Evolutionary conservation across 164 flowering plant genomes (phyloP), one percentile per base, ranked within the genome.

Genomic region (Sedum album): DNA sequence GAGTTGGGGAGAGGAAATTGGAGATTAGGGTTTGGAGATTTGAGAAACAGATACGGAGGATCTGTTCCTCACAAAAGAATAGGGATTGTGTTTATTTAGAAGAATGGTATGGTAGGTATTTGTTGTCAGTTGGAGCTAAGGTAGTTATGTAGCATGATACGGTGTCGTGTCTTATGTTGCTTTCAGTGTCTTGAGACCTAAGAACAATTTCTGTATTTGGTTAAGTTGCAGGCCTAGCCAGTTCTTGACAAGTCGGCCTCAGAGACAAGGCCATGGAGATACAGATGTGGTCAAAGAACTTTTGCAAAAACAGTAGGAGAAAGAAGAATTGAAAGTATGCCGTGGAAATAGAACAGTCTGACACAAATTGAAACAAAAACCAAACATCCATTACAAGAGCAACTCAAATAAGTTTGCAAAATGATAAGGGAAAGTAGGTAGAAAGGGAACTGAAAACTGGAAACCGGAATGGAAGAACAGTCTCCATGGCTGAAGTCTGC

Each of bases 1-100:
- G 18, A 14, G 28, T 57, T 57, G 33, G 31, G 18, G 20, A 14
- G 62, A 28, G 0, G 31, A 33, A 30, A 57, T 26, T 2, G 62
- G 20, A 20, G 62, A 28, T 57, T 57, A 57, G 20, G 62, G 62
- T 17, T 57, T 57, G 33, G 3, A 25, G 60, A 53, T 23, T 53
- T 53, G 60, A 53, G 60, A 53, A 53, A 21, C 60, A 53, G 60
- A 53, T 25, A 0, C 21, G 25, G 9, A 21, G 55, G 6, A 21
- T 51, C 26, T 53, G 60, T 53, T 53, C 55, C 55, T 49, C 55
- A n/a, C 55, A n/a, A 49, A 49, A 18, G 51, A 39, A 39, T 39
- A 39, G 17, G 57, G 25, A 20, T 49, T 5, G 25, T 49, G 25
- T n/a, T 49, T 5, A n/a, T 49, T 49, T 35, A 7, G 38, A 35